phyloP scores from a whole-genome alignment of 73 alveolate species.

The Chromera velia region DNA sequence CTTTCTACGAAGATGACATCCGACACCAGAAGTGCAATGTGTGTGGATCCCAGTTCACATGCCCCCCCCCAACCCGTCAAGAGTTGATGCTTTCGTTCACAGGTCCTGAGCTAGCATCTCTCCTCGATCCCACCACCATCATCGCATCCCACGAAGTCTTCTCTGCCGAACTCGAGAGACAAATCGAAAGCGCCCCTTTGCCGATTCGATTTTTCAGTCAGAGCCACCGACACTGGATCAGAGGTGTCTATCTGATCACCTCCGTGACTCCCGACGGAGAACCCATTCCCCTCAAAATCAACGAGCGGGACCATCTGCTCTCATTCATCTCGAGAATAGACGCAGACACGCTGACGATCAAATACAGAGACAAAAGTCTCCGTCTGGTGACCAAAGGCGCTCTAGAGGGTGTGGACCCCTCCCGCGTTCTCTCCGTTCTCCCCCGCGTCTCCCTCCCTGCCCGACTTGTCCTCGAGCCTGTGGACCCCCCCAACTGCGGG shows the following conservation, averaged over 20 bases:
- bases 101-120: slow-evolving; percentile 42
- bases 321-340: background rate
- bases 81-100: slow-evolving; percentile 33
- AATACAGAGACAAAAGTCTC: background rate
- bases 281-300: background rate
- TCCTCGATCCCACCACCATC: slow-evolving; percentile 17
- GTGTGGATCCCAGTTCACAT: slow-evolving; percentile 28
- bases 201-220: background rate
- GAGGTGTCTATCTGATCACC: background rate
- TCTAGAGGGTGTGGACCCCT: background rate
- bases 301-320: background rate
- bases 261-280: background rate
- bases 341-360: background rate
- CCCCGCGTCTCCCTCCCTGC: background rate
- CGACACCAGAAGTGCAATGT: slow-evolving; percentile 39
- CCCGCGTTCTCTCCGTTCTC: background rate
- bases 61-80: slow-evolving; percentile 37
- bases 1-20: slow-evolving; percentile 19
- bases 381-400: background rate
- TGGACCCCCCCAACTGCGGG: background rate
- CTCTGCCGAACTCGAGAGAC: slow-evolving; percentile 34
- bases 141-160: slow-evolving; percentile 41
- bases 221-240: background rate
- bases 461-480: background rate
- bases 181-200: background rate